phyloP scores from a whole-genome alignment of 768 basidiomycete genomes.

The Tulasnella sp. region DNA sequence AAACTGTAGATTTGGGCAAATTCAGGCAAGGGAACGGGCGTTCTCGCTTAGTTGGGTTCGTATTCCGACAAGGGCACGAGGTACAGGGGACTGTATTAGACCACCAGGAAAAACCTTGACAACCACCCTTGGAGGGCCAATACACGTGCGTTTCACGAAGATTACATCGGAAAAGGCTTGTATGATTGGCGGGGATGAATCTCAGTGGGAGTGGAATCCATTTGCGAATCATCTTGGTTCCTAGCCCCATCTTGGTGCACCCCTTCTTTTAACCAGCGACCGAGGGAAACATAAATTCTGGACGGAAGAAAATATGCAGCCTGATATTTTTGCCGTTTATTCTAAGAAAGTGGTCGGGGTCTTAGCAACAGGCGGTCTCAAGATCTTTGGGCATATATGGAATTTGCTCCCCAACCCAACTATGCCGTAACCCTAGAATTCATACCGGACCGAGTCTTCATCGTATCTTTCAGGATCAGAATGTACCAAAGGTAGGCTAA shows the following conservation, averaged over 20 bases:
- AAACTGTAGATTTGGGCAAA: neutral
- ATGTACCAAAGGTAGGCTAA: neutral
- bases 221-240: neutral
- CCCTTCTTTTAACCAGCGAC: neutral
- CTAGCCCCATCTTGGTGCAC: neutral
- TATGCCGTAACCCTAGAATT: neutral
- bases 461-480: neutral
- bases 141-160: neutral
- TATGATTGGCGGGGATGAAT: neutral
- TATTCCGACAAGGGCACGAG: neutral
- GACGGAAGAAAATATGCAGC: neutral
- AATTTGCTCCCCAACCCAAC: neutral
- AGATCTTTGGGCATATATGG: no score
- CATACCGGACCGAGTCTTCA: neutral
- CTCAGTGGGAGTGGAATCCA: neutral
- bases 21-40: neutral
- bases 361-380: neutral
- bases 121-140: neutral
- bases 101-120: neutral
- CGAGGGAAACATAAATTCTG: neutral
- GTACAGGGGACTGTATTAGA: neutral
- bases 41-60: neutral
- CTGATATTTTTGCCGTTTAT: neutral
- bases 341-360: neutral
- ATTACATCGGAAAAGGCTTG: neutral